These are phyloP conservation scores for Ilex paraguariensis DNA, from an alignment of 305 asterid genomes.

Conservation along the genomic window DNA sequence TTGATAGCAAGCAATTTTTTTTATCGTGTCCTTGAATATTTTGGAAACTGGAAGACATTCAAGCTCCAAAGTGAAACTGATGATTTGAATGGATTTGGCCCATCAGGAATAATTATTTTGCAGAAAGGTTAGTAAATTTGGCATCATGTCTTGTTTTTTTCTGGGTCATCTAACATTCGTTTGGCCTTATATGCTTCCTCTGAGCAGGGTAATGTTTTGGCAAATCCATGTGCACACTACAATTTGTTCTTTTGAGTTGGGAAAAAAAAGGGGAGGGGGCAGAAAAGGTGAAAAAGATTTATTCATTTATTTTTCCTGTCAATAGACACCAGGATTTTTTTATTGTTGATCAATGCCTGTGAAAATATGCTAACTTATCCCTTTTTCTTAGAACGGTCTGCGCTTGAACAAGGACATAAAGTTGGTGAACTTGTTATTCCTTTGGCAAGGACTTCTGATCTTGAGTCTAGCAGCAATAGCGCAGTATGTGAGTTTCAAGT, in stretches of 20 bases:
- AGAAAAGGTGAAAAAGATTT: background rate
- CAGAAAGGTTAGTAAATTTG: conserved; percentile 39
- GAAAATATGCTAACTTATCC: too few relatives aligned
- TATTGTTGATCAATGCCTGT: background rate
- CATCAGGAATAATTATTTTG: conserved; percentile 63
- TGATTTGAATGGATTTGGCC: conserved; percentile 63
- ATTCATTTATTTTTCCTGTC: background rate
- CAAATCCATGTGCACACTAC: too few relatives aligned
- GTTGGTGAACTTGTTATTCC: conserved; percentile 81
- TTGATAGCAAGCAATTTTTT: conserved; percentile 64
- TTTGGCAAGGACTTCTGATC: conserved; percentile 50
- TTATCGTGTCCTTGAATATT: conserved; percentile 44
- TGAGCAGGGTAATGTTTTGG: too few relatives aligned
- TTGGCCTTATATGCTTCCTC: background rate
- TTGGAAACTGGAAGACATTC: conserved; percentile 76
- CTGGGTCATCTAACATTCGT: background rate
- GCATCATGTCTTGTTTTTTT: background rate
- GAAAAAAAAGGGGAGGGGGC: too few relatives aligned
- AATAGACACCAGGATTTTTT: background rate
- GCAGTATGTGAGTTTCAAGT: conserved; percentile 26
- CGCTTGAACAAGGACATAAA: conserved; percentile 70
- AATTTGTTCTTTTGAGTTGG: too few relatives aligned
- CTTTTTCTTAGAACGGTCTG: conserved; percentile 43
- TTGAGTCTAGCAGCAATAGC: conserved; percentile 37
- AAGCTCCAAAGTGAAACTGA: conserved; percentile 48